Percentiles rank a stretch among this genome's conserved stretches.
Evolutionary conservation across 2,329 filamentous ascomycete species (phyloP).

Genomic region (Penicillium psychrosexuale): DNA sequence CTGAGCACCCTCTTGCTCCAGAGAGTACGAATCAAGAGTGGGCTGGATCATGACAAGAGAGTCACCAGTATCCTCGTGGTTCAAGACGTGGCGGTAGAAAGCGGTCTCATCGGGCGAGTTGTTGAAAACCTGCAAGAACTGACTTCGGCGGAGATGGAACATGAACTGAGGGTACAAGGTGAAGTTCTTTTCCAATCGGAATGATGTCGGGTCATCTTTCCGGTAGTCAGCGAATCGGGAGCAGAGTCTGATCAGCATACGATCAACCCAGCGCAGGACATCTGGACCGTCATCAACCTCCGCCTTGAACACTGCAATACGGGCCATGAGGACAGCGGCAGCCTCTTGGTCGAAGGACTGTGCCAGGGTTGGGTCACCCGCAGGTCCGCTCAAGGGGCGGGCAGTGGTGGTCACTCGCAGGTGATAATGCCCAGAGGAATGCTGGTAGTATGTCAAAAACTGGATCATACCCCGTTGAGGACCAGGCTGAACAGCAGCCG

Average conservation of each 20-base stretch:
- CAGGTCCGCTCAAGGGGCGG: slow-evolving; percentile 84
- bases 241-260: slow-evolving; percentile 96
- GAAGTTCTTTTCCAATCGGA: slow-evolving; percentile 97
- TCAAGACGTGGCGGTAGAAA: slow-evolving; percentile 96
- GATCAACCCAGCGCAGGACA: slow-evolving; percentile 94
- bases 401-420: slow-evolving; percentile 92
- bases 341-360: slow-evolving; percentile 99
- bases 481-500: slow-evolving; percentile 77
- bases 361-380: slow-evolving; percentile 89
- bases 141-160: slow-evolving; percentile 96
- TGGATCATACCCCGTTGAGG: slow-evolving; percentile 95
- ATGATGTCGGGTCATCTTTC: slow-evolving; percentile 96
- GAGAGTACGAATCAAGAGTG: slow-evolving; percentile 93
- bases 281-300: slow-evolving; percentile 99
- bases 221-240: slow-evolving; percentile 96
- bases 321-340: slow-evolving; percentile 95
- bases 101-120: slow-evolving; percentile 98
- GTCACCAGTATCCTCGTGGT: slow-evolving; percentile 95
- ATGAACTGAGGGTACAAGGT: slow-evolving; percentile 99
- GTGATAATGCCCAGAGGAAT: slow-evolving; percentile 94
- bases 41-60: slow-evolving; percentile 99
- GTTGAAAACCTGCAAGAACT: slow-evolving; percentile 99
- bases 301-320: slow-evolving; percentile 97
- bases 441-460: slow-evolving; percentile 97
- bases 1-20: slow-evolving; percentile 88